Base-by-base conservation (phyloP, 2,329 filamentous ascomycete species). In the Didymella exigua region DNA sequence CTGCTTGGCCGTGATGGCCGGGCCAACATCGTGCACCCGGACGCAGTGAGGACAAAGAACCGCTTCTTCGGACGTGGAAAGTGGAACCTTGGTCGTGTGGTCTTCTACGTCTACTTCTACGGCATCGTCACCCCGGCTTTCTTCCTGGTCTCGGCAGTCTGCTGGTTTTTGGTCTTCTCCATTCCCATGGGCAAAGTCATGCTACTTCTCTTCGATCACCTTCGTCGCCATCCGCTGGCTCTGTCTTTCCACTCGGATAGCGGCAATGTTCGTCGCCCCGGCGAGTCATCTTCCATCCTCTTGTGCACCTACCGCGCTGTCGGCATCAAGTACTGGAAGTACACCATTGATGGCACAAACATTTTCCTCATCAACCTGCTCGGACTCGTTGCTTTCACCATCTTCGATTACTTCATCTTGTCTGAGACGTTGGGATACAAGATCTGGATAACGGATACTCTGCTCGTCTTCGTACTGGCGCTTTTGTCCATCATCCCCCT, bases 111-210 rank as follows among this genome's bases (percentile, higher is more conserved):
- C 59, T 93, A 96, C 80, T 99, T 98, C 80, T 98, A 97, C 78
- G 90, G 91, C 66, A 80, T 98, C 55, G 87, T 99, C 61, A 91
- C 90, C 3, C 95, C 95, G 1, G 85, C 90, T 18, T 83, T 98
- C 61, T 88, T 98, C 64, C 69, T 96, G 37, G 92, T 95, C 30
- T 96, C 92, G 8, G 86, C 85, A 23, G 84, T 96, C 56, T 99
- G 95, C 78, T 99, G 93, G 93, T 88, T 99, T 70, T 77, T 98
- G 62, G 95, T 99, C 54, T 99, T 99, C 78, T 93, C 88, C 81
- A 99, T 99, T 49, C 96, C 95, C 8, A 99, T 99, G 95, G 96
- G 93, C 67, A 96, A 96, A 73, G 90, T 96, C 34, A 96, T 92
- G 2, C 84, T 93, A 59, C 85, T 98, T 52, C 81, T 99, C 13